Base-by-base conservation (phyloP, 2,329 filamentous ascomycete genomes). In the Ampelomyces quisqualis region DNA sequence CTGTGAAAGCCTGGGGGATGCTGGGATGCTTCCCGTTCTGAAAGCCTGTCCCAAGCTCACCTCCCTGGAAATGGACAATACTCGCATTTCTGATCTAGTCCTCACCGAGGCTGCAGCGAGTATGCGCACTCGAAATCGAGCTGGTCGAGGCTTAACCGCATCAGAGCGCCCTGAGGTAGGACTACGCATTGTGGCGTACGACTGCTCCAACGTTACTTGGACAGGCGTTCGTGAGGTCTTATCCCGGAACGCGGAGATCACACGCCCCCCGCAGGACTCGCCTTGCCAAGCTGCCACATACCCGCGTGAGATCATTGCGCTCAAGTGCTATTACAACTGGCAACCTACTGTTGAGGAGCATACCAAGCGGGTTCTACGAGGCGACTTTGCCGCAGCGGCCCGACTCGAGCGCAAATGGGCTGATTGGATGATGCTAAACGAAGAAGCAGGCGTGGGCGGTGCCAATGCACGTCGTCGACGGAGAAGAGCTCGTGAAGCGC, bases 281-380 rank as follows among this genome's bases (percentile, higher is more conserved):
- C 46, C 53, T 4, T 57, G 49, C 20, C 55, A 55, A 19, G 54
- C 57, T 0, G 60, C 76, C 7, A 78, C 78, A 0, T 90, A 84
- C 55, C 87, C 89, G 0, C 80, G 81, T 1, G 85, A 95, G 62
- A 81, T 94, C 42, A 89, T 97, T 45, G 77, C 82, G 5, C 77
- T 97, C 29, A 96, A 95, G 68, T 95, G 90, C 69, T 97, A 91
- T 73, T 95, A 95, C 66, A 89, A 86, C 28, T 96, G 88, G 81
- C 91, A 97, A 70, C 88, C 88, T 71, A 96, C 90, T 0, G 90
- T 96, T 4, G 86, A 96, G 53, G 90, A 96, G 66, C 91, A 97
- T 68, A 90, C 84, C 38, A 91, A 90, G 71, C 81, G 90, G 3
- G 88, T 96, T 1, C 68, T 95, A 36, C 76, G 80, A 4, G 88